Base-by-base conservation (phyloP, 331 rosid species). In the Cydonia oblonga region DNA sequence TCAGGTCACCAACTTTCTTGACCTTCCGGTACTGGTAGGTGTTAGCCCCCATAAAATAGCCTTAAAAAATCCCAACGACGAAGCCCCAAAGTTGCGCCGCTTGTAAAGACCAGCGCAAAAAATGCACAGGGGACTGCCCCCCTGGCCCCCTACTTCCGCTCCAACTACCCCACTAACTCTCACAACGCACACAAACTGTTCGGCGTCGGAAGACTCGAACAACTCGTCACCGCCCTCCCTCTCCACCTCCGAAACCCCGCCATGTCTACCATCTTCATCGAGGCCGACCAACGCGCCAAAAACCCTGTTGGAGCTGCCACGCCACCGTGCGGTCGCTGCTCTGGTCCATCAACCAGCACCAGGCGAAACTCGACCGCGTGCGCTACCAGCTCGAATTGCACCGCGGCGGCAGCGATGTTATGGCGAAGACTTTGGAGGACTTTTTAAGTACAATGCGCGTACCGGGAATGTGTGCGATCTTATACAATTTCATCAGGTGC, bases 291-390 rank as follows among this genome's bases (percentile, higher is more conserved):
- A 0, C 84, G 80, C 2, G 77, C 64, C 25, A 33, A 3, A 2
- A 80, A 80, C 71, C 80, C 69, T 10, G 60, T 44, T 25, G 74
- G 77, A 80, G 84, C 2, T 75, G 70, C 59, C 66, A 49, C 66
- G 19, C 33, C 2, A 20, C 65, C 3, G 35, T 80, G 0, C 4
- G 10, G 18, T 13, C 9, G 7, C 23, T 80, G 52, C 49, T 66
- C 38, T 38, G 23, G 7, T 69, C 30, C 52, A 65, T 70, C 11
- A 18, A 13, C 1, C 23, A 25, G 10, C 8, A 14, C 29, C 42
- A 58, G 46, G 12, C 70, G 3, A 71, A 80, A 60, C 80, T 38
- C 8, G 46, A 25, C 0, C 23, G 5, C 16, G 66, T 75, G 1
- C 60, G 25, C 12, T 64, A 10, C 4, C 73, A 30, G 51, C 69